Conservation (phyloP, 2,329 filamentous ascomycete species). For the Ceratocystis cubensis region DNA sequence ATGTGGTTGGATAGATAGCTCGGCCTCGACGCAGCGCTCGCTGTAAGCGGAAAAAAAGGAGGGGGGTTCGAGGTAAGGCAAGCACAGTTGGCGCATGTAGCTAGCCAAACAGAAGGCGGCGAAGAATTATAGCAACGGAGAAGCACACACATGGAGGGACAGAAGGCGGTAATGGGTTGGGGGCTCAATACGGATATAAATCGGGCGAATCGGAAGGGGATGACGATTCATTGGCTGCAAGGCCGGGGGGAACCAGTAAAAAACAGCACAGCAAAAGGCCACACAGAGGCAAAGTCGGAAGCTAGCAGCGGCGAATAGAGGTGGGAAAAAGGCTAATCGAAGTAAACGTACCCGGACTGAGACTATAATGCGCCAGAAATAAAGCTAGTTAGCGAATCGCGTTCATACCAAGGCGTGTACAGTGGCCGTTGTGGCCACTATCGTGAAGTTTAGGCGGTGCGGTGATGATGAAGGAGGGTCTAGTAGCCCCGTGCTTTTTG, state of each 20-base stretch:
- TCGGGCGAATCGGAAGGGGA: neutral
- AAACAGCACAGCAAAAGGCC: slow-evolving; percentile 6
- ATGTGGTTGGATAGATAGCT: neutral
- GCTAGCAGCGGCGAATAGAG: neutral
- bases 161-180: neutral
- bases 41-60: neutral
- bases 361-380: slow-evolving; percentile 35
- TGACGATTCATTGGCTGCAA: neutral
- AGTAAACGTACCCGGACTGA: slow-evolving; percentile 52
- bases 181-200: neutral
- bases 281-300: neutral
- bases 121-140: neutral
- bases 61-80: neutral
- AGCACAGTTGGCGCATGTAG: neutral
- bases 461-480: neutral
- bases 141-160: neutral
- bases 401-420: neutral
- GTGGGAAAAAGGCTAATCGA: slow-evolving; percentile 1
- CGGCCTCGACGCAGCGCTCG: neutral
- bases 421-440: neutral
- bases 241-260: neutral
- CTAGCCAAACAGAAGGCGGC: neutral
- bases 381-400: slow-evolving; percentile 8
- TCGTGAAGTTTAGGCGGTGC: neutral
- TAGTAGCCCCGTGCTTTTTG: neutral